Percentiles rank a stretch among this genome's conserved stretches.
phyloP scores from a whole-genome alignment of 176 grass and related monocot species.

The Chrysopogon serrulatus region DNA sequence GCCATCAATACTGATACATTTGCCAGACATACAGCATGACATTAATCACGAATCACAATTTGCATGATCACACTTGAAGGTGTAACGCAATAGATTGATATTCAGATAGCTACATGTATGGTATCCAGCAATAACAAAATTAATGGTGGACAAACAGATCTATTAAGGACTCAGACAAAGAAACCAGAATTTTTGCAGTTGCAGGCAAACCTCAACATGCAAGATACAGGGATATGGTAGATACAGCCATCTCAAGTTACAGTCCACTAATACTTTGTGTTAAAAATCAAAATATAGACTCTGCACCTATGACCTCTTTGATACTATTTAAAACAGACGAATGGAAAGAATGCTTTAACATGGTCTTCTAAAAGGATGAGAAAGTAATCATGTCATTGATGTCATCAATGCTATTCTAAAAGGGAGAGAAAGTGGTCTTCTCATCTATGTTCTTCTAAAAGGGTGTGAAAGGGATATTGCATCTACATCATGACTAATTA shows the following conservation, averaged over 20 bases:
- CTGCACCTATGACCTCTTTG: background rate
- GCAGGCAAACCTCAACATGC: background rate
- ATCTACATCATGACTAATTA: background rate
- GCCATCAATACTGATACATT: background rate
- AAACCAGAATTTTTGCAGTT: background rate
- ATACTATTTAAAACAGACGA: background rate
- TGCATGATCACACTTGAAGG: background rate
- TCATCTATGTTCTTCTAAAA: background rate
- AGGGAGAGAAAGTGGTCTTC: background rate
- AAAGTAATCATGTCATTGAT: constrained; percentile 1
- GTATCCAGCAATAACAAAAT: background rate
- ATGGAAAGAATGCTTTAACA: background rate
- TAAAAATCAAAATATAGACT: constrained; percentile 8
- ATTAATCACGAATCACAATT: constrained; percentile 2
- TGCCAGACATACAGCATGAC: background rate
- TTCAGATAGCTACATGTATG: background rate
- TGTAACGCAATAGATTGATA: background rate
- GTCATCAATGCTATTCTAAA: background rate
- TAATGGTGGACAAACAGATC: background rate
- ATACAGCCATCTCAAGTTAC: background rate
- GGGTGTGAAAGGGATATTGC: background rate
- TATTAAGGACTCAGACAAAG: background rate
- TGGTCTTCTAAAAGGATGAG: background rate
- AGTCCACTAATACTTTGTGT: background rate
- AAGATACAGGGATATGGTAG: background rate